Evolutionary conservation across 2,329 filamentous ascomycete species (phyloP).

Genomic region (Exophiala sp.): DNA sequence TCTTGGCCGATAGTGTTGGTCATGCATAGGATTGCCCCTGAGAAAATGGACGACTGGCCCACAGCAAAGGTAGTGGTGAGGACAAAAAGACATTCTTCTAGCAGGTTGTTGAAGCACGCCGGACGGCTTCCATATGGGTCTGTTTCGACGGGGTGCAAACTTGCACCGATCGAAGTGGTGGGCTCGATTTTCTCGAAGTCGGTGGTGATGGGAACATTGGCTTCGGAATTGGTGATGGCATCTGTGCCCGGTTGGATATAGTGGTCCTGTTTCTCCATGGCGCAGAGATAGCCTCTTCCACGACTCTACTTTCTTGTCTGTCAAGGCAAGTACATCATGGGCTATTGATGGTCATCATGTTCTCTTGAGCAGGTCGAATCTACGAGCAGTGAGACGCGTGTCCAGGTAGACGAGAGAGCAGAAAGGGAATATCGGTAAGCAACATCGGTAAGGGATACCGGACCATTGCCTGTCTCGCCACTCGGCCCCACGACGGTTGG

Average conservation of each 20-base stretch:
- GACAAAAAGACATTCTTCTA: slow-evolving; percentile 64
- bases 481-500: too few species aligned
- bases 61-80: slow-evolving; percentile 65
- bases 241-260: background rate
- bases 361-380: too few species aligned
- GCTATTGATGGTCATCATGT: too few species aligned
- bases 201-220: background rate
- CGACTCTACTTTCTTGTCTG: too few species aligned
- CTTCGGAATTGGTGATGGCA: slow-evolving; percentile 1
- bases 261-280: background rate
- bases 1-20: slow-evolving; percentile 59
- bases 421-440: too few species aligned
- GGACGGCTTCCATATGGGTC: slow-evolving; percentile 40
- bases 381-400: too few species aligned
- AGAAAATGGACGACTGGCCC: slow-evolving; percentile 59
- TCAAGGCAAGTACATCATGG: too few species aligned
- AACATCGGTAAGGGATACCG: too few species aligned
- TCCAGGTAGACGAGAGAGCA: too few species aligned
- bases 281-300: background rate
- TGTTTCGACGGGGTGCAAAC: slow-evolving; percentile 7
- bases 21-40: slow-evolving; percentile 59
- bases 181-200: slow-evolving; percentile 17
- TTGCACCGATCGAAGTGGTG: slow-evolving; percentile 9
- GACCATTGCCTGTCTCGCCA: too few species aligned
- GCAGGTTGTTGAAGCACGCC: slow-evolving; percentile 58